phyloP scores from a whole-genome alignment of 2,329 filamentous ascomycete species.

The Aspergillus phoenicis region DNA sequence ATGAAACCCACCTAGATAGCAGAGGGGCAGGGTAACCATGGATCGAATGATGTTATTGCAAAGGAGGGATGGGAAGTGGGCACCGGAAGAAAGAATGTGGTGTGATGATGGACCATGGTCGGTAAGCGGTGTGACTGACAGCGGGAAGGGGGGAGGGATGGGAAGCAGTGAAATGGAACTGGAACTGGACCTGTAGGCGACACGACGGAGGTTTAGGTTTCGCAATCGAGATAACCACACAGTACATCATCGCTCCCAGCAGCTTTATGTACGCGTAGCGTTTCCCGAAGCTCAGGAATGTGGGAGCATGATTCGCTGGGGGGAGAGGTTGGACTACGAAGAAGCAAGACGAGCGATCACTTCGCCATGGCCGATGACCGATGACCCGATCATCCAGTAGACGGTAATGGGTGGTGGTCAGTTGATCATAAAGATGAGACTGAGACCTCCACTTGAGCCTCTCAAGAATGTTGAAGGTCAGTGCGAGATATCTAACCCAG shows the following conservation, averaged over 20 bases:
- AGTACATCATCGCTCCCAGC: conserved; percentile 7
- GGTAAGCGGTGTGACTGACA: conserved; percentile 32
- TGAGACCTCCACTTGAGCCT: conserved; percentile 26
- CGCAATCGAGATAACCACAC: conserved; percentile 11
- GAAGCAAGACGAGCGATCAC: background rate
- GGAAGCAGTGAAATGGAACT: background rate
- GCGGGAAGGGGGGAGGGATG: conserved; percentile 11
- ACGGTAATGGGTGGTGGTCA: conserved; percentile 28
- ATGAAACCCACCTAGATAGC: background rate
- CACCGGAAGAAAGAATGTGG: conserved; percentile 21
- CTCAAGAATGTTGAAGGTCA: conserved; percentile 20
- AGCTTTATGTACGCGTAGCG: background rate
- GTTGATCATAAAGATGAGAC: conserved; percentile 22
- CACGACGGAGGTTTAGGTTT: conserved; percentile 7
- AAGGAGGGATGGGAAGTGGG: conserved; percentile 12
- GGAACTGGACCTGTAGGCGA: background rate
- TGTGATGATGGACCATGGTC: conserved; percentile 26
- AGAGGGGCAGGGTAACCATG: conserved; percentile 5
- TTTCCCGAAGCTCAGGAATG: background rate
- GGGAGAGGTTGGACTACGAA: background rate
- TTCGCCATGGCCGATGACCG: conserved; percentile 9
- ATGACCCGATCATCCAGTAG: conserved; percentile 14
- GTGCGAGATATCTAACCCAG: conserved; percentile 3
- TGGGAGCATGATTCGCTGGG: background rate
- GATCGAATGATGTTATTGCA: conserved; percentile 12